Percentiles rank a stretch among this genome's conserved stretches.
phyloP scores from a whole-genome alignment of 1,139 yeast genomes.

The Magnusiomyces sp. region DNA sequence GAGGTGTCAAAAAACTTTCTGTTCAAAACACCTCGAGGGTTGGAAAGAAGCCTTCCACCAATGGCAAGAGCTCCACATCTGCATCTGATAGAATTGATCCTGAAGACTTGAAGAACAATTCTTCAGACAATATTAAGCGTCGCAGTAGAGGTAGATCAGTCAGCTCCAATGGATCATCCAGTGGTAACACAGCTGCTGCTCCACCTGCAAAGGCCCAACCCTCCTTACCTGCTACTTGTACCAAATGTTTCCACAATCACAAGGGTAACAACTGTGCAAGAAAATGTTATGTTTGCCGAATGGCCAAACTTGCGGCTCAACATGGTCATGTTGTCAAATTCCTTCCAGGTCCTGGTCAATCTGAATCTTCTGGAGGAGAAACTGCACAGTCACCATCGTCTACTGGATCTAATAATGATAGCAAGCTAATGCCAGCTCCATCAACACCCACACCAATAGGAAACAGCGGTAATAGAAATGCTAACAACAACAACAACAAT shows the following conservation, averaged over 20 bases:
- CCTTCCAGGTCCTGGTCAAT: neutral
- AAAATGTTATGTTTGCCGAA: slow-evolving; percentile 5
- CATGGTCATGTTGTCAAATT: slow-evolving; percentile 5
- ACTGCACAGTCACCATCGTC: neutral
- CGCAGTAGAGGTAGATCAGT: no score
- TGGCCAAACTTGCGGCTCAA: slow-evolving; percentile 6
- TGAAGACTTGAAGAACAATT: no score
- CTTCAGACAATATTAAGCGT: neutral
- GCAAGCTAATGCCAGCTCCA: neutral
- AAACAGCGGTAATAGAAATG: neutral
- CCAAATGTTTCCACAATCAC: slow-evolving; percentile 5
- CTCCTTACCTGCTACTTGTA: slow-evolving; percentile 1
- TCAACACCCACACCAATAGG: neutral
- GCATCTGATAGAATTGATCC: no score
- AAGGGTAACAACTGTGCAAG: slow-evolving; percentile 7
- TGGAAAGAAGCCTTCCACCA: neutral
- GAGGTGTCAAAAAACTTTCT: neutral
- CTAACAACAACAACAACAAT: neutral
- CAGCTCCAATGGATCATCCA: no score
- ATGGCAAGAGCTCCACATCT: neutral
- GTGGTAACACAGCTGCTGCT: no score
- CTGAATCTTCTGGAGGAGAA: neutral
- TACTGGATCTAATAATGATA: neutral
- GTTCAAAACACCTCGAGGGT: neutral
- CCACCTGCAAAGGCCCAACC: neutral